Evolutionary conservation across 805 yeast species (phyloP).

Genomic region (Saccharomycopsis sp.): DNA sequence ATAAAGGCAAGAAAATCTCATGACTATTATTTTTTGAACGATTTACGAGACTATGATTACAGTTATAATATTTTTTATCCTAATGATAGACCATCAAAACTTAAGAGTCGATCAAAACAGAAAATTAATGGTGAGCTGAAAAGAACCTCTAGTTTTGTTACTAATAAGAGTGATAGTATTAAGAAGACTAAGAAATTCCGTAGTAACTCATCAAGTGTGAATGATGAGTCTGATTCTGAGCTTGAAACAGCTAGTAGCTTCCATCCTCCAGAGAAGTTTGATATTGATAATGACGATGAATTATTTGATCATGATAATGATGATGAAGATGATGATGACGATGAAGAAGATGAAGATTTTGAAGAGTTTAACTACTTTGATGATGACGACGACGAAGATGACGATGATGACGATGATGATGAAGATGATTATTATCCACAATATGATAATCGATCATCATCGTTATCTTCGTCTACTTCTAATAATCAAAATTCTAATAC

Average conservation of each 20-base stretch:
- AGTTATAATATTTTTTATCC: slow-evolving; percentile 4
- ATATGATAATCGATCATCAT: slow-evolving; percentile 2
- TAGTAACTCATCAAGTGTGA: background rate
- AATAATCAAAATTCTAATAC: background rate
- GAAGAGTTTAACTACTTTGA: background rate
- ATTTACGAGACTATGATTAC: slow-evolving; percentile 7
- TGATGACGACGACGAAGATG: slow-evolving; percentile 8
- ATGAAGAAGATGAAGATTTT: slow-evolving; percentile 5
- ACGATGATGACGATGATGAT: slow-evolving; percentile 4
- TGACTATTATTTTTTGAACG: background rate
- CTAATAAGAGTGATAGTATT: background rate
- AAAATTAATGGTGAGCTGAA: background rate
- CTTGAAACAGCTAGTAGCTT: background rate
- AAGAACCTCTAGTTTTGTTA: background rate
- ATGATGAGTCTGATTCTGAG: slow-evolving; percentile 3
- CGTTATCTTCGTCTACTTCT: background rate
- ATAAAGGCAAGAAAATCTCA: slow-evolving; percentile 5
- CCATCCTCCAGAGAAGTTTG: background rate
- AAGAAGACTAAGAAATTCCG: background rate
- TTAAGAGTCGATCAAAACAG: background rate
- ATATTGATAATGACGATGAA: slow-evolving; percentile 7
- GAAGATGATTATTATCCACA: slow-evolving; percentile 2
- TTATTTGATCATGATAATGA: background rate
- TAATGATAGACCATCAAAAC: background rate
- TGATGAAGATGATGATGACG: background rate